Conservation (phyloP, 202 grass and related monocot species). For the Musa balbisiana region DNA sequence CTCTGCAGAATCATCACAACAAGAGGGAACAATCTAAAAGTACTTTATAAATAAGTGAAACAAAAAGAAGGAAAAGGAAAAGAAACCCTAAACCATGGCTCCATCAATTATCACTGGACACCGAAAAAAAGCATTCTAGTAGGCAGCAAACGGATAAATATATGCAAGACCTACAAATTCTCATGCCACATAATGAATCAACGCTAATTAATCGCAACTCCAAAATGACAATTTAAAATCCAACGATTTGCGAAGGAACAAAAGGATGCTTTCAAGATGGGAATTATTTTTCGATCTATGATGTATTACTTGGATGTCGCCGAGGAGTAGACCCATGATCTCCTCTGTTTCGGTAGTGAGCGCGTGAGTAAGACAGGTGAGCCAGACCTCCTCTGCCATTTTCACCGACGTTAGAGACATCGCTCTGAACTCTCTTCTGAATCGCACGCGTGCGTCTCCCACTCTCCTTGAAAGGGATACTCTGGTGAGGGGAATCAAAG, state of each 20-base stretch:
- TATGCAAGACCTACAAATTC: neutral
- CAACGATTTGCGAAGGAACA: neutral
- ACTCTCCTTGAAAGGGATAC: neutral
- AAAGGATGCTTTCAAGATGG: too few species aligned
- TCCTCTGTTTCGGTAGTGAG: slow-evolving; percentile 93
- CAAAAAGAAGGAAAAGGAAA: neutral
- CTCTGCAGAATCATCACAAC: neutral
- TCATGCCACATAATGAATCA: neutral
- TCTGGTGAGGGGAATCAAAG: too few species aligned
- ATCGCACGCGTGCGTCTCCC: neutral
- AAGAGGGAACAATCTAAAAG: neutral
- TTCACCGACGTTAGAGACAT: slow-evolving; percentile 79
- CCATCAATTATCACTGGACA: neutral
- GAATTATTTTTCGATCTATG: too few species aligned
- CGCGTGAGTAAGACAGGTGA: slow-evolving; percentile 89
- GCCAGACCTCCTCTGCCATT: slow-evolving; percentile 94
- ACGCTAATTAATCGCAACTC: too few species aligned
- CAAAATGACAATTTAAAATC: neutral
- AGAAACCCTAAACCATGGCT: neutral
- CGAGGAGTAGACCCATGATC: slow-evolving; percentile 95
- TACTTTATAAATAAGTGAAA: neutral
- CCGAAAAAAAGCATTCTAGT: too few species aligned
- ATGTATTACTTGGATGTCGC: slow-evolving; percentile 53
- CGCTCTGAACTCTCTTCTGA: neutral
- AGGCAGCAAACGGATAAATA: neutral